Base-by-base conservation (phyloP, 192 early-diverging fungal species). In the Coemansia sp. region DNA sequence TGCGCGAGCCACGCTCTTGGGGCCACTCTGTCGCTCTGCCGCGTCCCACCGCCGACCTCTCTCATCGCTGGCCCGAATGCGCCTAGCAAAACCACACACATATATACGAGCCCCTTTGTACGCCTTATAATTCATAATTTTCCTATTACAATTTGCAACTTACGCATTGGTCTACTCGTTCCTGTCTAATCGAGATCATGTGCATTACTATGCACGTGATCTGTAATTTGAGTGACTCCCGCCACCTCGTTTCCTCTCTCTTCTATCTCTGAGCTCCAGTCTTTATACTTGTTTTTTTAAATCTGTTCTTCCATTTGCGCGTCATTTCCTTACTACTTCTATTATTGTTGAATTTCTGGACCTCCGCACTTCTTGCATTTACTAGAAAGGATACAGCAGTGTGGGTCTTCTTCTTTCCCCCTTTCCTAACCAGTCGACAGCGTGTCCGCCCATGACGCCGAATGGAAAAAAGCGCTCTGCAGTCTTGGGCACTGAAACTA, bases 11-110 rank as follows among this genome's bases (percentile, higher is more conserved):
- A 27, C 71, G 80, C 50, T 60, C 27, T 58, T 77, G 75, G 80
- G 80, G 80, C 72, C 80, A 82, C 44, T 82, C 80, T 21, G 75
- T 82, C 4, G 75, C 75, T 15, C 74, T 75, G 29, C 74, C 74
- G 9, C 63, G 60, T 37, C 68, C 73, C 17, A 31, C 44, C 32
- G 46, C 67, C 60, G 48, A 48, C 34, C 53, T 29, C 53, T 32
- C 39, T 15, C 25, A 60, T 25, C 38, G 37, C 37, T 53, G 31
- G 63, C 42, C 63, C 11, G 23, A 41, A 37, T 63, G 19, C 25
- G 23, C 34, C 25, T 67, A 48, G 17, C 17, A 17, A 14, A n/a
- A 45, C 17, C 14, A 21, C 46, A 21, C 46, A 48, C 9, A 21
- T 9, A n/a, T 5, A 36, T 5, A 45, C 46, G 46, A 48, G 46